Base-by-base conservation (phyloP, 805 yeast genomes). In the Yarrowia yakushimensis region DNA sequence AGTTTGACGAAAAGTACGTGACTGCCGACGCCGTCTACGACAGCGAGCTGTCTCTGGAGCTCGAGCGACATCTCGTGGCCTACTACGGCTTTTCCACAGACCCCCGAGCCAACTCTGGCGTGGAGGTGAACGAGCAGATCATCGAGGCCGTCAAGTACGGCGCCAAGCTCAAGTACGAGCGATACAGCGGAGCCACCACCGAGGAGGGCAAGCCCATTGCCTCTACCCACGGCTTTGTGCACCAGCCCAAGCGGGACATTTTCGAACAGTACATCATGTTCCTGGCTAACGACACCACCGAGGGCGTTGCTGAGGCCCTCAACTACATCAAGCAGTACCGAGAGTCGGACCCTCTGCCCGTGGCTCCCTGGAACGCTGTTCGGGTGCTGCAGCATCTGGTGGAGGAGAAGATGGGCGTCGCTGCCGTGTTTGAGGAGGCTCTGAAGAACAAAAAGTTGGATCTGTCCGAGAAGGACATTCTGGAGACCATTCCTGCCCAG, bases 11-110 rank as follows among this genome's bases (percentile, higher is more conserved):
- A 33, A 75, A 78, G 62, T 91, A 88, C 73, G 72, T 90, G 36
- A 77, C 75, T 31, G 79, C 82, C 17, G 82, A 83, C 33, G 79
- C 77, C 36, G 78, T 79, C 63, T 85, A 76, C 72, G 89, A 81
- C 36, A 78, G 73, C 54, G 87, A 82, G 65, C 81, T 82, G 73
- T 84, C 83, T 70, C 90, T 85, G 62, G 84, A 84, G 69, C 78
- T 92, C 63, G 85, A 84, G 63, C 84, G 98, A 71, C 80, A 91
- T 68, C 96, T 89, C 73, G 83, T 79, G 68, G 92, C 96, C 0
- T 73, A 90, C 28, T 92, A 85, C 70, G 97, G 97, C n/a, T 87
- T 91, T 64, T 90, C 88, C 28, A 84, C 83, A 61, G 52, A 43
- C 52, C 62, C 62, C 15, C 54, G 33, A 25, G 54, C 18, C 25